Percentiles rank a stretch among this genome's conserved stretches.
Conservation (phyloP, 2,329 filamentous ascomycete species). For the Cryphonectria radicalis region DNA sequence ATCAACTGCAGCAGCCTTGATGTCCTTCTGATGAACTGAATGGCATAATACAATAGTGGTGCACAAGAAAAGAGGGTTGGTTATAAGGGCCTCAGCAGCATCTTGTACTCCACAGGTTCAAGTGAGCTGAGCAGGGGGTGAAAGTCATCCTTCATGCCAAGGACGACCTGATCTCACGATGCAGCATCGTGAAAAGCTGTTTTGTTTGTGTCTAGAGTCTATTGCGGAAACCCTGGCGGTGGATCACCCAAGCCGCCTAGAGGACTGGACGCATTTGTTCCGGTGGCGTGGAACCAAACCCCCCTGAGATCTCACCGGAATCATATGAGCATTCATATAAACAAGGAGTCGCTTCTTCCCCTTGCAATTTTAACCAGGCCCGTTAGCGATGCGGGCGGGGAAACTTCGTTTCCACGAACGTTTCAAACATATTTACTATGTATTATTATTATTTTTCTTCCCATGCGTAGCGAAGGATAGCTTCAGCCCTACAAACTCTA, state of each 20-base stretch:
- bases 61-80: not conserved
- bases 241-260: not conserved
- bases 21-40: not conserved
- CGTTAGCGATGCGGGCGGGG: constrained; percentile 12
- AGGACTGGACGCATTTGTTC: constrained; percentile 7
- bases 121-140: not conserved
- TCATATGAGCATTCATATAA: not conserved
- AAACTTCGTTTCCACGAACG: constrained; percentile 21
- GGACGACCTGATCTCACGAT: constrained; percentile 20
- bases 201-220: constrained; percentile 11
- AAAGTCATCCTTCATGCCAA: not conserved
- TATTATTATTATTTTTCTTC: not conserved
- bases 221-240: constrained; percentile 19
- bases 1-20: constrained; percentile 24
- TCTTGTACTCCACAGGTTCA: constrained; percentile 12
- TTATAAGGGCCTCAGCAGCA: not conserved
- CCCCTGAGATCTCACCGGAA: constrained; percentile 16
- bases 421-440: constrained; percentile 22
- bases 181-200: not conserved
- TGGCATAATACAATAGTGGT: not conserved
- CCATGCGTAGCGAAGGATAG: not conserved
- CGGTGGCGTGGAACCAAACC: constrained; percentile 12
- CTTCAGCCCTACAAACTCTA: constrained; percentile 9
- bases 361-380: not conserved
- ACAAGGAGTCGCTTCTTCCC: not conserved